Evolutionary conservation across 2,329 filamentous ascomycete species (phyloP), one percentile per base, ranked within the genome.

Genomic region (Domatiomyces globalis): DNA sequence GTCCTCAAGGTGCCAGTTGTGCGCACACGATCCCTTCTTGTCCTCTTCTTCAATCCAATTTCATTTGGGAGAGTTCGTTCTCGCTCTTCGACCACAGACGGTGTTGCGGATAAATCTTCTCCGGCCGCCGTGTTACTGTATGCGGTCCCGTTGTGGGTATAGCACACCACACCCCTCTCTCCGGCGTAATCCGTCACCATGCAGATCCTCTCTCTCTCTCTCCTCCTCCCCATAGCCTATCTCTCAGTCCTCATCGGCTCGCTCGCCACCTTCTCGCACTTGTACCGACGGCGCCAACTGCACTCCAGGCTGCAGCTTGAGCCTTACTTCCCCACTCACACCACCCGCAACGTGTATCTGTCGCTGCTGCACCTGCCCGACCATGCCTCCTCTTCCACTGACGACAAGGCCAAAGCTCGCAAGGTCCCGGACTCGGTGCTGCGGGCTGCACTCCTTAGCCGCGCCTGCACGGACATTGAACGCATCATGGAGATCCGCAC

Each of bases 291-390:
- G 72, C 81, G 92, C 68, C 92, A 95, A 78, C 83, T 85, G 60
- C 73, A 84, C 87, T 73, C 56, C 80, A 84, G 85, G 62, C 84
- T 87, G 50, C 87, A 85, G 60, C 81, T 98, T 55, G 87, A 85
- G 60, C 88, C 90, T 60, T 98, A 92, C 90, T 98, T 98, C 70
- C 83, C 84, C 20, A 78, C 84, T 49, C 89, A 98, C 67, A 75
- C 94, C 49, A 85, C 92, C 69, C 86, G 90, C 69, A 89, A 98
- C 69, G 80, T 98, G 65, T 98, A 96, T 74, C 80, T 95, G 54
- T 88, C 88, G 45, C 81, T 98, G 43, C 76, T 95, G 49, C 88
- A 98, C 71, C 77, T 92, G 65, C 78, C 83, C 51, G 72, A 75
- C 33, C 22, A 25, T 25, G 22, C 22, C 22, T 25, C 22, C 22